Conservation (phyloP, 371 early-diverging fungal species). For the Lichtheimia ornata region DNA sequence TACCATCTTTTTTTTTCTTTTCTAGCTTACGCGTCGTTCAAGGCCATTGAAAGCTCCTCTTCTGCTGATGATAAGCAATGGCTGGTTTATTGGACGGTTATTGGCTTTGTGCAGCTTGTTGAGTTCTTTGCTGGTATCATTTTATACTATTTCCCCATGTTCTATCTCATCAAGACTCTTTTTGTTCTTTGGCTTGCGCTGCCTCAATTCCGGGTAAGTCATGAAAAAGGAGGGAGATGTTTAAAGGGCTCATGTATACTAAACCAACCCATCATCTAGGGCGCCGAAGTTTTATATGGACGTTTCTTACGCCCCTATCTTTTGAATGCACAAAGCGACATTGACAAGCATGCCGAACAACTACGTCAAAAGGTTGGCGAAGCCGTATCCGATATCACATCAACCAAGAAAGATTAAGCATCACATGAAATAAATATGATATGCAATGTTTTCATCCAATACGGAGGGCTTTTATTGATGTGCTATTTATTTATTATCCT, state of each 20-base stretch:
- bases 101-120: conserved; percentile 78
- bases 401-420: conserved; percentile 5
- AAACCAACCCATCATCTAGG: conserved; percentile 11
- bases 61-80: conserved; percentile 90
- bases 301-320: conserved; percentile 28
- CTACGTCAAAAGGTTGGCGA: conserved; percentile 16
- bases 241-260: background rate
- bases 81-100: conserved; percentile 86
- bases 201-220: conserved; percentile 75
- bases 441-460: no score
- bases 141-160: conserved; percentile 91
- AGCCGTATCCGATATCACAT: conserved; percentile 9
- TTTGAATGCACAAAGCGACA: conserved; percentile 19
- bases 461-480: no score
- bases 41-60: conserved; percentile 83
- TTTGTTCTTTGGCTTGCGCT: conserved; percentile 83
- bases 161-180: conserved; percentile 88
- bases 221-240: background rate
- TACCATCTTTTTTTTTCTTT: conserved; percentile 1
- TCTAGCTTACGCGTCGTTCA: conserved; percentile 88
- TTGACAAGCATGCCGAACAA: conserved; percentile 17
- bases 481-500: conserved; percentile 14
- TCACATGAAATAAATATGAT: background rate
- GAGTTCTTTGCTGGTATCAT: conserved; percentile 88
- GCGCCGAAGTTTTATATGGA: conserved; percentile 25